These are phyloP conservation scores for Avicennia marina DNA, from an alignment of 257 asterid genomes.

Conservation along the genomic window DNA sequence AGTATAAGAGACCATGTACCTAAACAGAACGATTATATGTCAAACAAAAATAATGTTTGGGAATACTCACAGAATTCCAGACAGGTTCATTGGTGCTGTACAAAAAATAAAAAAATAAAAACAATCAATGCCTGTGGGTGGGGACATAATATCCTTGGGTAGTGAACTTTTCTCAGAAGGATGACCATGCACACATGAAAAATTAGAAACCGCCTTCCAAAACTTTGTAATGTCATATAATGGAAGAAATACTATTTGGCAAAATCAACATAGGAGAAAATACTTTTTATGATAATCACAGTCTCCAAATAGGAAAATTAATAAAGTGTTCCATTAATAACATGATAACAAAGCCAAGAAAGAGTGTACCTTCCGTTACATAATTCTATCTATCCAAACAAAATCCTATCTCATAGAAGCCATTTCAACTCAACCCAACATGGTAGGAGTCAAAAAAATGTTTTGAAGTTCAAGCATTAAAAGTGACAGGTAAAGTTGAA, in stretches of 20 bases:
- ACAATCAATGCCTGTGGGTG: conserved; percentile 22
- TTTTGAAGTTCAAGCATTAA: not conserved
- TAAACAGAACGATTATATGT: conserved; percentile 7
- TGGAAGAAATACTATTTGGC: too few relatives aligned
- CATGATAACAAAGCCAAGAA: not conserved
- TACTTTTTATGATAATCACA: conserved; percentile 1
- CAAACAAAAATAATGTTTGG: conserved; percentile 20
- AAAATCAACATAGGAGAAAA: not conserved
- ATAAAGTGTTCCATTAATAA: not conserved
- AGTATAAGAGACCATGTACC: conserved; percentile 8
- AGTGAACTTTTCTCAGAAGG: conserved; percentile 5
- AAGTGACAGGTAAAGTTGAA: not conserved
- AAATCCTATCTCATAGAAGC: not conserved
- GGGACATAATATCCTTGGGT: conserved; percentile 3
- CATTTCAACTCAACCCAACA: not conserved
- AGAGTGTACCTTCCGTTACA: not conserved
- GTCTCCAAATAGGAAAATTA: not conserved
- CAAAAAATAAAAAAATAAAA: conserved; percentile 17
- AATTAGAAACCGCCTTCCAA: too few relatives aligned
- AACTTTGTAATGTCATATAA: too few relatives aligned
- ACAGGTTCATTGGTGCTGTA: conserved; percentile 81
- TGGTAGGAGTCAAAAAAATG: not conserved
- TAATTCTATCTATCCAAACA: not conserved
- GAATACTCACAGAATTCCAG: conserved; percentile 91
- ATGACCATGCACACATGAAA: not conserved